Evolutionary conservation across 2,329 filamentous ascomycete genomes (phyloP), one percentile per base, ranked within the genome.

Genomic region (Fusarium clavum): DNA sequence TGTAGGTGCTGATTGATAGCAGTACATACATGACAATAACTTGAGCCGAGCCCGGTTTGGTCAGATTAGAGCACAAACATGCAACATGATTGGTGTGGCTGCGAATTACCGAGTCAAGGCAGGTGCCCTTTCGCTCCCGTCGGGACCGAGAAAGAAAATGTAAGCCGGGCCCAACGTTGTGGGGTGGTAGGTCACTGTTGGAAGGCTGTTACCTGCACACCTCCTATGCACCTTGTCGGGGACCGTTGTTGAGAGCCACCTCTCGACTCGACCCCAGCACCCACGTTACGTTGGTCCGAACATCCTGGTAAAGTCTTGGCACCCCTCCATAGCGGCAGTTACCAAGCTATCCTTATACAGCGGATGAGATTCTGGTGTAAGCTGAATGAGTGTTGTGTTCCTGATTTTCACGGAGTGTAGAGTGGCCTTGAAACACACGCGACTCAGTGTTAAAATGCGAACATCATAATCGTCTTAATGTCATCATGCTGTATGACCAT

Each of bases 271-370:
- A 62, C 61, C 72, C 72, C 62, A 58, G 69, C 48, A 22, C 60
- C 72, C 72, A 75, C 71, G 72, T 74, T 74, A 69, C 60, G 69
- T 63, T 73, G 69, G 73, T 53, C 63, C 60, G 67, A 69, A 58
- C 46, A 73, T 64, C 70, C 70, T 70, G 45, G 63, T 41, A 62
- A 34, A 54, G 56, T 40, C 72, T 71, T 69, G 64, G 60, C 64
- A 58, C 41, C 13, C 41, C 57, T 57, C 47, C 57, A 24, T 65
- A 70, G 72, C 61, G 70, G 57, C 61, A 73, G 64, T 64, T 61
- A 68, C 51, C 68, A 55, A 73, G 64, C 61, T 61, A 68, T 44
- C 68, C 58, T 59, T 52, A 58, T 24, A 59, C 40, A 48, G 29
- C 38, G 54, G 40, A 64, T 25, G 40, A 45, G 46, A 29, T 57